phyloP scores from a whole-genome alignment of 305 asterid genomes.

The Coffea humblotiana region DNA sequence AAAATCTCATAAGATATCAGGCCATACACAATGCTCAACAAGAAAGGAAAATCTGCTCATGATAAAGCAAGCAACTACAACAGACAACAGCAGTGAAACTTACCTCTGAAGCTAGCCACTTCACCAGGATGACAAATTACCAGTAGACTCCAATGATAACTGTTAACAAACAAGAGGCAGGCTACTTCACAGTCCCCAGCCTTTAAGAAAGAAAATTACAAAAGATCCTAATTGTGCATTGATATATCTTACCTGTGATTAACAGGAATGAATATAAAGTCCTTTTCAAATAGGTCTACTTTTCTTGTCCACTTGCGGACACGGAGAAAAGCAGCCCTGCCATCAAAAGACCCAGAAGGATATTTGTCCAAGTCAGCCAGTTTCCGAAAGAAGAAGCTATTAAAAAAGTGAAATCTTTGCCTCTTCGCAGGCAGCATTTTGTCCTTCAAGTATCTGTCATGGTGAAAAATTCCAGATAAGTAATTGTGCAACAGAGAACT shows the following conservation, averaged over 20 bases:
- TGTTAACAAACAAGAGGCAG: constrained; percentile 33
- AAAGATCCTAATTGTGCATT: background rate
- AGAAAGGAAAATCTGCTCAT: constrained; percentile 1
- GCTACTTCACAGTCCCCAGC: background rate
- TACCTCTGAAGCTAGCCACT: constrained; percentile 66
- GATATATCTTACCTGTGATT: constrained; percentile 72
- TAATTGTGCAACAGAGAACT: background rate
- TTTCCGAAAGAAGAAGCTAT: constrained; percentile 95
- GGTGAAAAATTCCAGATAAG: constrained; percentile 32
- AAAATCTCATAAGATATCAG: background rate
- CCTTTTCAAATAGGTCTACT: constrained; percentile 85
- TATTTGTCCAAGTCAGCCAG: constrained; percentile 96
- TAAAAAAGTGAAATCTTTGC: constrained; percentile 81
- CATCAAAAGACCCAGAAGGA: constrained; percentile 83
- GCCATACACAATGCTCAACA: background rate
- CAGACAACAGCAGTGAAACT: constrained; percentile 37
- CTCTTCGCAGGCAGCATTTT: constrained; percentile 49
- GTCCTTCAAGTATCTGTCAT: constrained; percentile 74
- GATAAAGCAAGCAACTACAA: constrained; percentile 4
- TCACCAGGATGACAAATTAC: constrained; percentile 89
- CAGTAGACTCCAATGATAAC: constrained; percentile 94
- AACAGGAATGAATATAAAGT: constrained; percentile 85
- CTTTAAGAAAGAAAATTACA: background rate
- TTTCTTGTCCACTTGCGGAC: constrained; percentile 99
- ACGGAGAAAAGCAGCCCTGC: constrained; percentile 88